These are phyloP conservation scores for Epichloe baconii DNA, from an alignment of 2,329 filamentous ascomycete species.

Conservation along the genomic window DNA sequence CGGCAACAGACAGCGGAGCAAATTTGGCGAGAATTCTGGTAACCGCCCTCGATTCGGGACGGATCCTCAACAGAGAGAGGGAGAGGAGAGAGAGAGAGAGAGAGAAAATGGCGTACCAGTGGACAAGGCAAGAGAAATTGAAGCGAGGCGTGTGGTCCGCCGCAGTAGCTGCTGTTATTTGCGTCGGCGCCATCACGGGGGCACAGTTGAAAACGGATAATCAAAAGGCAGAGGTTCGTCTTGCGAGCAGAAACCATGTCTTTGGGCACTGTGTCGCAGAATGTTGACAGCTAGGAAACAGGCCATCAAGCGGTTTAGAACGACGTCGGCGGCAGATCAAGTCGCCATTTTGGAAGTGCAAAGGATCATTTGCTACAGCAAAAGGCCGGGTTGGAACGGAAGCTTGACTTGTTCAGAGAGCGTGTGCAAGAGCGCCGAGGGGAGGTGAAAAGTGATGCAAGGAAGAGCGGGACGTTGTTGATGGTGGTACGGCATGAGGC, in stretches of 20 bases:
- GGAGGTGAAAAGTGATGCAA: conserved; percentile 11
- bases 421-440: conserved; percentile 25
- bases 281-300: conserved; percentile 7
- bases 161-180: conserved; percentile 32
- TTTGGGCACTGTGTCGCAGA: neutral
- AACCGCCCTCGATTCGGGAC: neutral
- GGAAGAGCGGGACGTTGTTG: neutral
- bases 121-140: conserved; percentile 21
- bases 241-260: neutral
- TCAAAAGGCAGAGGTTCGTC: conserved; percentile 29
- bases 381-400: conserved; percentile 26
- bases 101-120: conserved; percentile 5
- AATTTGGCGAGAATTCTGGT: conserved; percentile 17
- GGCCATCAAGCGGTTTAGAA: conserved; percentile 25
- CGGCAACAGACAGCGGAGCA: conserved; percentile 12
- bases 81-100: neutral
- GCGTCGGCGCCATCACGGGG: conserved; percentile 34
- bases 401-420: conserved; percentile 26
- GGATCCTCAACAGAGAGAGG: neutral
- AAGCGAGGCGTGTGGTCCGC: conserved; percentile 26
- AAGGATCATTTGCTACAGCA: conserved; percentile 24
- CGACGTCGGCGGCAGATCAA: conserved; percentile 28
- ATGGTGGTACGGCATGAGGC: neutral
- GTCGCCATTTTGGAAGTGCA: conserved; percentile 31
- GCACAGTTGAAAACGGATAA: conserved; percentile 35